phyloP scores from a whole-genome alignment of 805 yeast species.

The Debaryomyces tyrocola region DNA sequence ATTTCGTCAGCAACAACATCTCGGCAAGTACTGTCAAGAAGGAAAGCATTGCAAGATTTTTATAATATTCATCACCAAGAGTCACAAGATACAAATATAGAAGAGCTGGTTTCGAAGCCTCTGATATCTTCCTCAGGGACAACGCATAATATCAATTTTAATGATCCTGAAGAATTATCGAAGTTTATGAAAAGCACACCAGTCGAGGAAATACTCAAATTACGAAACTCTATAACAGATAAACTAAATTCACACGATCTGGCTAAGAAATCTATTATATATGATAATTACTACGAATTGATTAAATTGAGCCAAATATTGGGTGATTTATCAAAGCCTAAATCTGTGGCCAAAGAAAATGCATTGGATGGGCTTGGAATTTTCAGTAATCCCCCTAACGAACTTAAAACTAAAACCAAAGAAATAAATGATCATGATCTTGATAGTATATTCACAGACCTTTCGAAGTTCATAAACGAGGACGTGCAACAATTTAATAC shows the following conservation, averaged over 20 bases:
- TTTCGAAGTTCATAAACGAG: slow-evolving; percentile 20
- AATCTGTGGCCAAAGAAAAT: slow-evolving; percentile 2
- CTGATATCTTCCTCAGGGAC: not conserved
- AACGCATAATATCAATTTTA: not conserved
- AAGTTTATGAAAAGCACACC: slow-evolving; percentile 21
- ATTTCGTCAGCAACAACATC: slow-evolving; percentile 3
- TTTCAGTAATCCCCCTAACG: not conserved
- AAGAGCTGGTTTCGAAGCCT: not conserved
- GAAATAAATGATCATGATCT: slow-evolving; percentile 8
- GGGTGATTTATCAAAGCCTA: slow-evolving; percentile 16
- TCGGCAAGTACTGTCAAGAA: slow-evolving; percentile 37
- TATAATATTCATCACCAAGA: slow-evolving; percentile 30
- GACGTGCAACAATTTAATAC: slow-evolving; percentile 18
- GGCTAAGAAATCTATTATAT: slow-evolving; percentile 67
- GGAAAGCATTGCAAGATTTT: slow-evolving; percentile 44
- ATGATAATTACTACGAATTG: slow-evolving; percentile 73
- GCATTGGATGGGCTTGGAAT: slow-evolving; percentile 7
- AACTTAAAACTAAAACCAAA: slow-evolving; percentile 4
- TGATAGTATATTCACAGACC: slow-evolving; percentile 17
- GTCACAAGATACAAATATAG: not conserved
- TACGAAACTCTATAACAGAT: slow-evolving; percentile 38
- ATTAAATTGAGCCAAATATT: slow-evolving; percentile 65
- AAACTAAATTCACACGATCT: slow-evolving; percentile 54
- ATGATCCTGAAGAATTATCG: slow-evolving; percentile 17
- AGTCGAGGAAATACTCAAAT: slow-evolving; percentile 30